phyloP scores from a whole-genome alignment of 1,284 basidiomycete genomes.

The Anthracocystis walkeri region DNA sequence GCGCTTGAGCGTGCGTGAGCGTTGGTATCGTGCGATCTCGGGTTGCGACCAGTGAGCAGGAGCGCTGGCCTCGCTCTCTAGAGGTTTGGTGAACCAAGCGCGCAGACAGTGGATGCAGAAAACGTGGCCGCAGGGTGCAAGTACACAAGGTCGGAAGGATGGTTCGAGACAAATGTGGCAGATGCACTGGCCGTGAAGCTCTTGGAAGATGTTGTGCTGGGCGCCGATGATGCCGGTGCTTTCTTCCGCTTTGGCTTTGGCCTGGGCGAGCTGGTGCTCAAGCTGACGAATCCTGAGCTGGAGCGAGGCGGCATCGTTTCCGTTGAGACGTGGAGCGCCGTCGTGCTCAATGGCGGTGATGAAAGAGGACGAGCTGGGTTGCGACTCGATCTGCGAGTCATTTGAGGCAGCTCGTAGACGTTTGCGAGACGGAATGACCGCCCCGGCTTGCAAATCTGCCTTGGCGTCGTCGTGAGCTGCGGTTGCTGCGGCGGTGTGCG shows the following conservation, averaged over 20 bases:
- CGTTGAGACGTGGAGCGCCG: constrained; percentile 5
- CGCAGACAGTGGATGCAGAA: constrained; percentile 65
- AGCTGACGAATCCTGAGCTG: constrained; percentile 43
- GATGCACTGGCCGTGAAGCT: constrained; percentile 47
- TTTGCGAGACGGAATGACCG: constrained; percentile 17
- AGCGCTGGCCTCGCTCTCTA: constrained; percentile 31
- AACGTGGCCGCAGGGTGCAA: constrained; percentile 65
- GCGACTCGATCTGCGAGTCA: constrained; percentile 23
- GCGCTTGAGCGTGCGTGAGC: constrained; percentile 44
- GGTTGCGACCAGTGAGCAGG: constrained; percentile 21
- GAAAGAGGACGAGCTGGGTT: constrained; percentile 32
- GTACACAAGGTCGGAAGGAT: constrained; percentile 56
- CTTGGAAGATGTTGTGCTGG: constrained; percentile 38
- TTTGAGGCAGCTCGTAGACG: constrained; percentile 26
- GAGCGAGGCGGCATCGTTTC: constrained; percentile 16
- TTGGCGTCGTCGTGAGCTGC: not conserved
- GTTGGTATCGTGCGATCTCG: constrained; percentile 19
- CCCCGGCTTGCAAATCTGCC: not conserved
- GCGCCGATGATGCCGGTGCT: constrained; percentile 26
- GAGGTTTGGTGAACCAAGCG: constrained; percentile 61
- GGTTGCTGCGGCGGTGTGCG: not conserved
- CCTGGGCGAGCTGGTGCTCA: constrained; percentile 37
- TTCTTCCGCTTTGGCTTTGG: constrained; percentile 25
- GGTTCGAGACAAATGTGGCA: constrained; percentile 62
- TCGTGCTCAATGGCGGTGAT: constrained; percentile 22